A percentile compares a stretch with the other conserved stretches of the same genome.
These are phyloP conservation scores for Phyllosticta citriasiana DNA, from an alignment of 2,329 filamentous ascomycete species.

Conservation along the genomic window DNA sequence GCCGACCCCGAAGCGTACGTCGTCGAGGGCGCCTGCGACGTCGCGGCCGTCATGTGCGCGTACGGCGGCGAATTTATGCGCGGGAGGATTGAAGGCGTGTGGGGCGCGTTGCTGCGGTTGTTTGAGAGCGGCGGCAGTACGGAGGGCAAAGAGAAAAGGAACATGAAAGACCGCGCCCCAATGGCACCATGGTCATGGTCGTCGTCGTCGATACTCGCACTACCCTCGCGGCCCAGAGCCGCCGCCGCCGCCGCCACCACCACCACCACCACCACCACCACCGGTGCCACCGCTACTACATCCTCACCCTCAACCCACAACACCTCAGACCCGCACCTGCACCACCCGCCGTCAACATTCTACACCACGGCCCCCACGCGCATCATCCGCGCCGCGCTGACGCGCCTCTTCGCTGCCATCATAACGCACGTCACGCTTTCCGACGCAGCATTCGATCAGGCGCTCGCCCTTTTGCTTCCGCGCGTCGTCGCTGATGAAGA, in stretches of 20 bases:
- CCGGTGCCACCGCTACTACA: background rate
- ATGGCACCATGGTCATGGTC: background rate
- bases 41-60: slow-evolving; percentile 58
- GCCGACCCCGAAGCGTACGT: slow-evolving; percentile 60
- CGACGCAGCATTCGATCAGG: slow-evolving; percentile 58
- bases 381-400: slow-evolving; percentile 54
- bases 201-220: background rate
- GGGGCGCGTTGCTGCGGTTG: slow-evolving; percentile 41
- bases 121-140: slow-evolving; percentile 12
- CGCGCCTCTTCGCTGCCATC: slow-evolving; percentile 50
- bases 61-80: slow-evolving; percentile 73
- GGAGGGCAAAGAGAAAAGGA: background rate
- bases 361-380: slow-evolving; percentile 48
- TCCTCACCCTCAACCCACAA: background rate
- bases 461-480: slow-evolving; percentile 50
- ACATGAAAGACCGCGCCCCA: background rate
- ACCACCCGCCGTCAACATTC: slow-evolving; percentile 13
- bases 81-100: slow-evolving; percentile 64
- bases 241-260: too few species aligned
- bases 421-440: slow-evolving; percentile 54
- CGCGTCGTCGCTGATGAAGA: slow-evolving; percentile 30
- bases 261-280: too few species aligned
- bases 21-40: slow-evolving; percentile 57
- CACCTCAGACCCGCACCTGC: background rate
- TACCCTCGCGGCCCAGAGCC: background rate